Evolutionary conservation across 352 stramenopile genomes (phyloP), one percentile per base, ranked within the genome.

Genomic region (Phytophthora ramorum): DNA sequence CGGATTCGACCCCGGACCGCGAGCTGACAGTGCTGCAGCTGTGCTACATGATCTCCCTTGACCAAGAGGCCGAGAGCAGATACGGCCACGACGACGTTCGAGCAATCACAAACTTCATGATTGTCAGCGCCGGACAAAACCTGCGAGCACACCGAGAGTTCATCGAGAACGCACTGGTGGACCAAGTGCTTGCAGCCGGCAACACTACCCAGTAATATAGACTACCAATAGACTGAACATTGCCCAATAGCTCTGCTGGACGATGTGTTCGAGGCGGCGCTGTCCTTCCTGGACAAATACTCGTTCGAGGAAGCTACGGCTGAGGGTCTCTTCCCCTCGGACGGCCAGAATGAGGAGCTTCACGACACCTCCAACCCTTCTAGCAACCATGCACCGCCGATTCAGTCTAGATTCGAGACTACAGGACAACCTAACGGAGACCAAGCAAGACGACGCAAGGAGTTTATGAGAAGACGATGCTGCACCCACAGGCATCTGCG

Each of bases 211-310:
- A 28, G 22, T 65, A 44, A 52, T 46, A 34, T 34, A 12, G 28
- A 34, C 1, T 34, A 34, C 26, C 26, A 30, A 30, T 6, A 30
- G 26, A 2, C 26, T 7, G 26, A 24, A n/a, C n/a, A n/a, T n/a
- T n/a, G n/a, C 30, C 12, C 34, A 14, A 24, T 24, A 3, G 22
- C 22, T 24, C 22, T 24, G 22, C 22, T 24, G 22, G 50, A 47
- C 5, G 40, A 51, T 10, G 55, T 55, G 10, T 44, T 74, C 4
- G 47, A 57, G 40, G 66, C 66, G 2, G 66, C 60, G 40, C 48
- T 74, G 60, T 70, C 66, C 13, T 67, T 74, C 61, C 12, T 74
- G 26, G 53, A 71, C 37, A 51, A 70, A 30, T 30, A 30, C 26
- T 30, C 26, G 59, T 74, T 73, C 22, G 58, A 68, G 3, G 26